These are phyloP conservation scores for Echites panduratus DNA, from an alignment of 257 asterid genomes.

Conservation along the genomic window DNA sequence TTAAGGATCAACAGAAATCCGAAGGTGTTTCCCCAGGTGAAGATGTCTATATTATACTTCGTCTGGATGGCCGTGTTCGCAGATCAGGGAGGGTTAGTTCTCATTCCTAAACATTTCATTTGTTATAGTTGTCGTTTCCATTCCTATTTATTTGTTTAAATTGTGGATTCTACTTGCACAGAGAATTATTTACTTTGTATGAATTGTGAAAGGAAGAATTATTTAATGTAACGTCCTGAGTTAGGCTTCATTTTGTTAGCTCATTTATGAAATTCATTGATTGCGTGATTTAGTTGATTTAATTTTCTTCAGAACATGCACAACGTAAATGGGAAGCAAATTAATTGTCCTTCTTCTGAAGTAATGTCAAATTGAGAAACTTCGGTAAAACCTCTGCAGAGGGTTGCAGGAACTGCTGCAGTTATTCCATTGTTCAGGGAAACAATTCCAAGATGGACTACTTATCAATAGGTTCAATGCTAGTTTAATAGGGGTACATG, in stretches of 20 bases:
- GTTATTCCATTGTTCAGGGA: neutral
- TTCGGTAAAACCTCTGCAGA: neutral
- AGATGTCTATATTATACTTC: conserved; percentile 87
- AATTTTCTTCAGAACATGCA: too few species aligned
- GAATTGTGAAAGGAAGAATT: neutral
- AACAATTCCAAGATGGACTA: neutral
- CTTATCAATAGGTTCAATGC: neutral
- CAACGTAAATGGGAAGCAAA: neutral
- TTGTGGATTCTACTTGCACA: neutral
- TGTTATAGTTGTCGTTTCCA: neutral
- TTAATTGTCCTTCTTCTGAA: neutral
- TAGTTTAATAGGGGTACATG: neutral
- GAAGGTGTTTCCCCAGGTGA: conserved; percentile 94
- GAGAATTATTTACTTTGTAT: neutral
- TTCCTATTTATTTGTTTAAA: neutral
- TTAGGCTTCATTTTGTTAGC: too few species aligned
- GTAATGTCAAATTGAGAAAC: neutral
- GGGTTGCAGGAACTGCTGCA: neutral
- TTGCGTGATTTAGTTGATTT: too few species aligned
- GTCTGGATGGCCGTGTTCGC: conserved; percentile 95
- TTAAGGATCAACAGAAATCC: conserved; percentile 76
- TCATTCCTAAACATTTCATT: neutral
- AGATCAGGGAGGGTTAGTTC: conserved; percentile 86
- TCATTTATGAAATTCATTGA: too few species aligned
- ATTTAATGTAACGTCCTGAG: neutral